phyloP scores from a whole-genome alignment of 179 eudicot species.

The Silene vulgaris region DNA sequence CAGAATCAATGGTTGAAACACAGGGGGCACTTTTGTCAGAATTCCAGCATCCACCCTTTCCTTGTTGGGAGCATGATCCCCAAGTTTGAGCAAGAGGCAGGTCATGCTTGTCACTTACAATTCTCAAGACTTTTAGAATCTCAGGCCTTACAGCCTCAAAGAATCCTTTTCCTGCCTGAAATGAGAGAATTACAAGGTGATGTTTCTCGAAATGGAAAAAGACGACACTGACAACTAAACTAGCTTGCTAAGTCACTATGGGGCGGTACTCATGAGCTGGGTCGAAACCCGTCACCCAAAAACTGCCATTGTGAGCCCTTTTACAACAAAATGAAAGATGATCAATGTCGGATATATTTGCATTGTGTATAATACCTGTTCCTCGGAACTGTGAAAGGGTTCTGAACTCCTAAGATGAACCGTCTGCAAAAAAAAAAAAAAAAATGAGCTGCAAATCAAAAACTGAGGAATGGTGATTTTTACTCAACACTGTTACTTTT shows the following conservation, averaged over 20 bases:
- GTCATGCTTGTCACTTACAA: constrained; percentile 42
- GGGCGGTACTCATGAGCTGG: not conserved
- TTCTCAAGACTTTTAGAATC: constrained; percentile 38
- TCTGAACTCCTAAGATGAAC: constrained; percentile 74
- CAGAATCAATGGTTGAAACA: constrained; percentile 56
- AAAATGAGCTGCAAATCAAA: constrained; percentile 20
- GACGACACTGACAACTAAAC: not conserved
- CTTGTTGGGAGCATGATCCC: constrained; percentile 59
- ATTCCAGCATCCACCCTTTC: constrained; percentile 45
- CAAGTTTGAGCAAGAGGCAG: constrained; percentile 79
- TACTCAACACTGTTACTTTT: not conserved
- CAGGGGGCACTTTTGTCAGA: constrained; percentile 37
- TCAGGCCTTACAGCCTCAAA: constrained; percentile 40
- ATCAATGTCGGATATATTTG: constrained; percentile 3
- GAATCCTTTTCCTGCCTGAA: constrained; percentile 41
- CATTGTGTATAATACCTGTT: constrained; percentile 45
- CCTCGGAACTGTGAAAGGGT: constrained; percentile 35
- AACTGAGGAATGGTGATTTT: not conserved
- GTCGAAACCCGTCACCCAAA: not conserved
- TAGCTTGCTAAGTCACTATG: not conserved
- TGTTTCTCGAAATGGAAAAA: not conserved
- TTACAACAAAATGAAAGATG: not conserved
- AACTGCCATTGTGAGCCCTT: not conserved
- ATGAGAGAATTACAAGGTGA: not conserved
- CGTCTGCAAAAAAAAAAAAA: constrained; percentile 32